Conservation (phyloP, 1,284 basidiomycete species). For the Ustilago bromivora region DNA sequence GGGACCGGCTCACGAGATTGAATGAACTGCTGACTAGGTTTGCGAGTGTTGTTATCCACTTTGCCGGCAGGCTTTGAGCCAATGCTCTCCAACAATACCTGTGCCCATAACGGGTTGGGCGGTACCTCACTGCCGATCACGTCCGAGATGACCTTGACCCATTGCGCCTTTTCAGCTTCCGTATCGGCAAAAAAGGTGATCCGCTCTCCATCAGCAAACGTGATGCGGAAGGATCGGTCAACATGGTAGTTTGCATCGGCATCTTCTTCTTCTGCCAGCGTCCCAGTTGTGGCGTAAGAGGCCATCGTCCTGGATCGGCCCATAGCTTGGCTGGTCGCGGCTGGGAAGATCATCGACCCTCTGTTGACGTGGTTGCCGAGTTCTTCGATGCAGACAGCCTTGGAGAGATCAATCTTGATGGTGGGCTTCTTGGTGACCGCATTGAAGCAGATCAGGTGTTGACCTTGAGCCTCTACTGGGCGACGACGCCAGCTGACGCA, state of each 20-base stretch:
- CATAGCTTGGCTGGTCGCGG: slow-evolving; percentile 32
- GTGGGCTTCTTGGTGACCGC: slow-evolving; percentile 92
- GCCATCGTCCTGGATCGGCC: slow-evolving; percentile 39
- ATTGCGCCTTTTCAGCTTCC: slow-evolving; percentile 85
- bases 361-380: slow-evolving; percentile 73
- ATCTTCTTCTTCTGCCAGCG: slow-evolving; percentile 70
- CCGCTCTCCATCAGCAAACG: slow-evolving; percentile 82
- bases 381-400: slow-evolving; percentile 83
- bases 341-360: slow-evolving; percentile 39
- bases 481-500: slow-evolving; percentile 89
- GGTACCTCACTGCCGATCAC: slow-evolving; percentile 54
- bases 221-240: slow-evolving; percentile 85
- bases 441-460: slow-evolving; percentile 88
- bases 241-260: slow-evolving; percentile 77
- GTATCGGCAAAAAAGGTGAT: slow-evolving; percentile 93
- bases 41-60: slow-evolving; percentile 8
- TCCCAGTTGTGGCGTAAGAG: slow-evolving; percentile 31
- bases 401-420: slow-evolving; percentile 88
- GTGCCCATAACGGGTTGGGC: slow-evolving; percentile 64
- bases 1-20: slow-evolving; percentile 37
- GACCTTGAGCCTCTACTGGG: slow-evolving; percentile 85
- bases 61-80: background rate
- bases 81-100: slow-evolving; percentile 36
- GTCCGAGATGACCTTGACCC: slow-evolving; percentile 74
- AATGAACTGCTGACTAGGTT: slow-evolving; percentile 31